Percentiles rank a stretch among this genome's conserved stretches.
Conservation (phyloP, 2,329 filamentous ascomycete species). For the Didymosphaeria variabile region DNA sequence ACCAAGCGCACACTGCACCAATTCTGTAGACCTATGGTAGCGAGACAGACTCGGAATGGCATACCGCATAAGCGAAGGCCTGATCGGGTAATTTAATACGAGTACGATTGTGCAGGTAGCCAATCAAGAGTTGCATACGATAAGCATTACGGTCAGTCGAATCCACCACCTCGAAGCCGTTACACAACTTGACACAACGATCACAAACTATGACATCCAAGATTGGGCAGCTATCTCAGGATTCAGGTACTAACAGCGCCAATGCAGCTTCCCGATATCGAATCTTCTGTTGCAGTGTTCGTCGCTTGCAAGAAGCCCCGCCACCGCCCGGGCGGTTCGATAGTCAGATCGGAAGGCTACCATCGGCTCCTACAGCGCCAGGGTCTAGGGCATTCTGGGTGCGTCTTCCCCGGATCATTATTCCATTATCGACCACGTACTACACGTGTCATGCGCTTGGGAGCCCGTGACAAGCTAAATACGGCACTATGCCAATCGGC, state of each 20-base stretch:
- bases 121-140: not conserved
- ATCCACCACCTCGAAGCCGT: not conserved
- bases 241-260: not conserved
- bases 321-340: not conserved
- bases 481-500: slow-evolving; percentile 14
- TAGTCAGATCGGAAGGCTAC: slow-evolving; percentile 9
- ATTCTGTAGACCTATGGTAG: not conserved
- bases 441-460: slow-evolving; percentile 9
- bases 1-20: not conserved
- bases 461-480: not conserved
- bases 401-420: slow-evolving; percentile 5
- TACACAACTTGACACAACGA: not conserved
- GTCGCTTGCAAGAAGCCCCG: slow-evolving; percentile 7
- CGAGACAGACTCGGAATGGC: not conserved
- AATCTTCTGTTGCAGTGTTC: not conserved
- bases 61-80: not conserved
- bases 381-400: not conserved
- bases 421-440: slow-evolving; percentile 7
- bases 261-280: not conserved
- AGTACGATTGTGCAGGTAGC: not conserved
- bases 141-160: not conserved
- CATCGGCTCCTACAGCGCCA: slow-evolving; percentile 13
- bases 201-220: not conserved
- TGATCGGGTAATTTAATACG: slow-evolving; percentile 5
- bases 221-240: not conserved